Conservation (phyloP, 192 early-diverging fungal genomes). For the Coemansia sp. region DNA sequence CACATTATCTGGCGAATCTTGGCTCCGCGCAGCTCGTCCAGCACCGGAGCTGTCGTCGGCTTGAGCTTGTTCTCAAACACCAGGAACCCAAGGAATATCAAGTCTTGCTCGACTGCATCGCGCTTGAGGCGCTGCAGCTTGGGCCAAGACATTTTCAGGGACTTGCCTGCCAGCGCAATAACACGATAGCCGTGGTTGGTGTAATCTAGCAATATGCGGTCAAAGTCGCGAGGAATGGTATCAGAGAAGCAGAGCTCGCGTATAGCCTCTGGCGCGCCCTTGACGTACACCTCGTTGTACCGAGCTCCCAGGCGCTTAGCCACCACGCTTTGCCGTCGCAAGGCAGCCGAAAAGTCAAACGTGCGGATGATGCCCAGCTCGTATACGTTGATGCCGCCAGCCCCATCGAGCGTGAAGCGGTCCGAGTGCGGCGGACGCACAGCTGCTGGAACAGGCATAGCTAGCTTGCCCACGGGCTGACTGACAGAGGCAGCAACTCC, state of each 20-base stretch:
- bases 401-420: conserved; percentile 60
- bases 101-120: conserved; percentile 77
- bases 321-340: conserved; percentile 93
- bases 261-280: conserved; percentile 98
- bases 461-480: not conserved
- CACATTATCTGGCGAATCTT: conserved; percentile 96
- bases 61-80: conserved; percentile 99
- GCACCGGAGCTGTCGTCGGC: conserved; percentile 72
- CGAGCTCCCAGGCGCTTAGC: conserved; percentile 65
- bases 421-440: conserved; percentile 80
- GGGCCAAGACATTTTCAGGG: conserved; percentile 66
- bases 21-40: conserved; percentile 76
- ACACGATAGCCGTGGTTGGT: conserved; percentile 97
- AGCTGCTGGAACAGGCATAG: conserved; percentile 67
- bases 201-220: conserved; percentile 75
- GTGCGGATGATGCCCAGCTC: conserved; percentile 81
- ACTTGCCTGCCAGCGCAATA: conserved; percentile 85
- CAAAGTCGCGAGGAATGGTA: conserved; percentile 82
- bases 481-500: not conserved
- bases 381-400: conserved; percentile 35
- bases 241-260: conserved; percentile 79
- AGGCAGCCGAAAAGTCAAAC: conserved; percentile 89
- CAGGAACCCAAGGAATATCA: conserved; percentile 92
- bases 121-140: conserved; percentile 74
- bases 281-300: conserved; percentile 77